Evolutionary conservation across 352 stramenopile genomes (phyloP).

Genomic region (Globisporangium alternatum): DNA sequence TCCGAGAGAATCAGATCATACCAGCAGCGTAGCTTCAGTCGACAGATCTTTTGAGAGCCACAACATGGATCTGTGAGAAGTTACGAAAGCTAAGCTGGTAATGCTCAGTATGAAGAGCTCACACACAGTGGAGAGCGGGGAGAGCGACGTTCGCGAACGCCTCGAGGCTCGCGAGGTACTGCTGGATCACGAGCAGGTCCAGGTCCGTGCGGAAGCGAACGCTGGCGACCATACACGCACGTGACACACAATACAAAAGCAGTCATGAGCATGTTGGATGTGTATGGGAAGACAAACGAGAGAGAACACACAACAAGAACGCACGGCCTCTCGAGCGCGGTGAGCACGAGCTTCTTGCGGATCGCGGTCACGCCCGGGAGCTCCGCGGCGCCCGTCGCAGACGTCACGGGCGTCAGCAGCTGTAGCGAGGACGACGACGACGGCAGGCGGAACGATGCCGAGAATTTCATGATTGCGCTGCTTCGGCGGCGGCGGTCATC

Average conservation of each 20-base stretch:
- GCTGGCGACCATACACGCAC: slow-evolving; percentile 14
- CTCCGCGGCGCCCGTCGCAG: neutral
- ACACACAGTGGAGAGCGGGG: slow-evolving; percentile 55
- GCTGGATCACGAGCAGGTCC: slow-evolving; percentile 50
- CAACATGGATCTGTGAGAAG: neutral
- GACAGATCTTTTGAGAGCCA: slow-evolving; percentile 37
- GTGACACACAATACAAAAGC: neutral
- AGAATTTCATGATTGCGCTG: neutral
- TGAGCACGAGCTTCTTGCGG: slow-evolving; percentile 40
- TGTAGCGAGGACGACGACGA: slow-evolving; percentile 12
- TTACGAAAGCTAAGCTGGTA: neutral
- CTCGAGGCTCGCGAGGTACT: slow-evolving; percentile 43
- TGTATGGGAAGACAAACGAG: too few relatives aligned
- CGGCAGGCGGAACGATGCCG: slow-evolving; percentile 17
- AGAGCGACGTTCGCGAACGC: slow-evolving; percentile 34
- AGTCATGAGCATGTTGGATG: neutral
- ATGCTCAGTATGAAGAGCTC: neutral
- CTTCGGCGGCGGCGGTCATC: neutral
- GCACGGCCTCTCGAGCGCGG: slow-evolving; percentile 49
- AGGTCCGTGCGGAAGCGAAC: slow-evolving; percentile 53
- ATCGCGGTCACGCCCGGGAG: slow-evolving; percentile 15
- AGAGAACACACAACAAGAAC: slow-evolving; percentile 1
- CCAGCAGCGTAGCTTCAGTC: slow-evolving; percentile 49
- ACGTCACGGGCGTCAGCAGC: neutral
- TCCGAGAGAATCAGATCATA: slow-evolving; percentile 15